Base-by-base conservation (phyloP, 768 basidiomycete genomes). In the Suillus alpinus region DNA sequence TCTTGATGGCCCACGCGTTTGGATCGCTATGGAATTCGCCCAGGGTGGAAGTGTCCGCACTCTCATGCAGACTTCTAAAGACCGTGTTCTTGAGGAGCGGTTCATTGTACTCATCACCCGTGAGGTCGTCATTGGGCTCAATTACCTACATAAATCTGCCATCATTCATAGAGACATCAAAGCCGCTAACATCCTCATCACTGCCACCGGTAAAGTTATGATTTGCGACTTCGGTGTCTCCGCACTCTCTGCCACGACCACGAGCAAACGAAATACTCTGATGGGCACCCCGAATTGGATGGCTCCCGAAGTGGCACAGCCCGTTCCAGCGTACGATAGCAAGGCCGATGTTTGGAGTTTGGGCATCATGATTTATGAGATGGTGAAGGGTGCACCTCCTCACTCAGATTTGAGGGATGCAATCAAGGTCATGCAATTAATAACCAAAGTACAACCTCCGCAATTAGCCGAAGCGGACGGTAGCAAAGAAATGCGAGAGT, bases 201-300 rank as follows among this genome's bases (percentile, higher is more conserved):
- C 93, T 0, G 84, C 89, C 7, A 81, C 88, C 0, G 92, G 95
- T 14, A 93, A 94, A 68, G 92, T 98, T 68, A 88, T 97, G 80
- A 89, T 99, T 31, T 96, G 94, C 71, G 97, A 99, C 76, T 99
- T 99, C 73, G 97, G 97, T 32, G 97, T 99, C 51, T 97, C 96
- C 4, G 97, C 95, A 3, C 84, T 97, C 40, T 83, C 98, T 57
- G 84, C 86, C 29, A 92, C 87, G 16, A 81, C 86, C 3, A 86
- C 88, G 12, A 94, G 93, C 73, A 98, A 98, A 73, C 86, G 97
- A 26, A 94, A 95, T 57, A 99, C 97, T 0, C 85, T 98, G 69
- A 94, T 95, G 63, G 97, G 97, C 1, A 98, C 97, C 1, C 96
- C 95, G 0, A 94, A 97, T 71, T 98, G 96, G 96, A 99, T 99